Conservation (phyloP, 257 asterid species). For the Penstemon barbatus region DNA sequence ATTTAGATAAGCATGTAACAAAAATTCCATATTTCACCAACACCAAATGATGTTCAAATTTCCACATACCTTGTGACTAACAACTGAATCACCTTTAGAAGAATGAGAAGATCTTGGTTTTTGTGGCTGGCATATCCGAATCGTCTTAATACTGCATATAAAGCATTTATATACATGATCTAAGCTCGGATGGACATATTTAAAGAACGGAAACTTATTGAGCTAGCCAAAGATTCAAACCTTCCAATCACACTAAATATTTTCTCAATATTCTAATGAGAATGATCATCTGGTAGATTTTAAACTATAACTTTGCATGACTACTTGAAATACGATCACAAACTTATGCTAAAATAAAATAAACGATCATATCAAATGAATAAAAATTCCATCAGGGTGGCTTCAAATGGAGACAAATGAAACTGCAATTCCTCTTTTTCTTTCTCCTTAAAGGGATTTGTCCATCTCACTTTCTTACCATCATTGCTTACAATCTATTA, state of each 20-base stretch:
- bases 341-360: not conserved
- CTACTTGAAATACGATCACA: slow-evolving; percentile 32
- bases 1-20: not conserved
- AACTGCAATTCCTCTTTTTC: slow-evolving; percentile 95
- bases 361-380: too few species aligned
- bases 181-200: not conserved
- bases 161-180: not conserved
- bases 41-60: too few species aligned
- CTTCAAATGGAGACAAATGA: not conserved
- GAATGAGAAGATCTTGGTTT: slow-evolving; percentile 69
- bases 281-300: slow-evolving; percentile 94
- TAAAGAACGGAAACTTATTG: not conserved
- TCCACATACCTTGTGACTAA: slow-evolving; percentile 72
- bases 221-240: slow-evolving; percentile 31
- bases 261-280: slow-evolving; percentile 93
- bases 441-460: slow-evolving; percentile 65
- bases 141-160: slow-evolving; percentile 64
- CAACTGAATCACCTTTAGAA: slow-evolving; percentile 62
- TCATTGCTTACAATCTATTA: slow-evolving; percentile 75
- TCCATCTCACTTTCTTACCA: slow-evolving; percentile 83
- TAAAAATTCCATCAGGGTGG: not conserved
- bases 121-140: slow-evolving; percentile 92
- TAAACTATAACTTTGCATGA: slow-evolving; percentile 82
- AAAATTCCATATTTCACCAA: not conserved
- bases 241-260: slow-evolving; percentile 83